Evolutionary conservation across 805 yeast genomes (phyloP).

Genomic region (Nakazawaea ishiwadae): DNA sequence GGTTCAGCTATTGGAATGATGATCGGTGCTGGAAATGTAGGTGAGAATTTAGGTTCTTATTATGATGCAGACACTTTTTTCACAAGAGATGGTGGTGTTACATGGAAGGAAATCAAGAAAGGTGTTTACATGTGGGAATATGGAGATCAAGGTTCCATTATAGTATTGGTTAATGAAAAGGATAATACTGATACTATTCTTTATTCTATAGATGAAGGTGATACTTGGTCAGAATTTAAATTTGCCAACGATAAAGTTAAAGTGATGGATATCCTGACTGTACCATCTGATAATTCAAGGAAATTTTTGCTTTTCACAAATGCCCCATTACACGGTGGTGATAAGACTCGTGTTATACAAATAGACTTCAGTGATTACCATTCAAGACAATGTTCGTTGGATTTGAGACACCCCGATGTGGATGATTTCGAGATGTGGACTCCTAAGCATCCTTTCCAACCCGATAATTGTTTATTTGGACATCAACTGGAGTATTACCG

Average conservation of each 20-base stretch:
- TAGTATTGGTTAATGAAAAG: constrained; percentile 62
- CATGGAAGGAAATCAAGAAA: constrained; percentile 74
- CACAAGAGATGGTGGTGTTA: constrained; percentile 79
- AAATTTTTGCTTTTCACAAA: constrained; percentile 65
- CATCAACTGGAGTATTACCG: constrained; percentile 57
- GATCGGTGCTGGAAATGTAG: constrained; percentile 85
- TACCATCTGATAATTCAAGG: constrained; percentile 80
- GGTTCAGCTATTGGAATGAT: constrained; percentile 81
- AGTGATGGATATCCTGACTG: constrained; percentile 73
- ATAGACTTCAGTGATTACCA: constrained; percentile 53
- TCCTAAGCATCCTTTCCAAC: constrained; percentile 49
- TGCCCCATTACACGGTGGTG: constrained; percentile 41
- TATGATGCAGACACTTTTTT: constrained; percentile 52
- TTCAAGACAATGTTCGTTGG: constrained; percentile 44
- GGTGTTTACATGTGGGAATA: constrained; percentile 87
- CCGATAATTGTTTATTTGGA: constrained; percentile 60
- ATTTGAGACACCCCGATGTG: constrained; percentile 34
- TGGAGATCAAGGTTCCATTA: constrained; percentile 86
- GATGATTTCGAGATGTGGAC: constrained; percentile 62
- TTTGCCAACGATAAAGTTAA: constrained; percentile 58
- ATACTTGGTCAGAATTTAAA: constrained; percentile 60
- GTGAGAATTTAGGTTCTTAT: constrained; percentile 45
- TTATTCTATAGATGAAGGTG: constrained; percentile 77
- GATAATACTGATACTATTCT: constrained; percentile 53
- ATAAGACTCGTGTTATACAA: constrained; percentile 44